These are phyloP conservation scores for Nitzschia palea DNA, from an alignment of 108 stramenopile species.

Conservation along the genomic window DNA sequence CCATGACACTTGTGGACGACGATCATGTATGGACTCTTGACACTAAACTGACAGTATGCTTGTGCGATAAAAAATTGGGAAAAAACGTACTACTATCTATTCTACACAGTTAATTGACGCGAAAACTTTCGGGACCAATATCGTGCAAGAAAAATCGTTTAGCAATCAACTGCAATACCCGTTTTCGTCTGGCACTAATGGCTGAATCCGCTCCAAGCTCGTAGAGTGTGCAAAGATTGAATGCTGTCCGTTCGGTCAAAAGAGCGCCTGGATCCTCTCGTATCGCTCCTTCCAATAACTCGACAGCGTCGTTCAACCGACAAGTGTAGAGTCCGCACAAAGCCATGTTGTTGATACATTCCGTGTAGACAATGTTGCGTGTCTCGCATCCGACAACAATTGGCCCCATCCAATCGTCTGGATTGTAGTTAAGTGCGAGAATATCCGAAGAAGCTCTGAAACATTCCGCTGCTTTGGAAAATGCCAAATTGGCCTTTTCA, in stretches of 20 bases:
- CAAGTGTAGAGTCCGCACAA: slow-evolving; percentile 80
- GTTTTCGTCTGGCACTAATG: slow-evolving; percentile 70
- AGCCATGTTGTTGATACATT: slow-evolving; percentile 79
- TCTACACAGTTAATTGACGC: slow-evolving; percentile 34
- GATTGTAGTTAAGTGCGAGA: slow-evolving; percentile 1
- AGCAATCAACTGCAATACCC: slow-evolving; percentile 77
- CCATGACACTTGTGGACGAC: too few relatives aligned
- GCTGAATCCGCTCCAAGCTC: slow-evolving; percentile 81
- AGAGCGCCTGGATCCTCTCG: slow-evolving; percentile 74
- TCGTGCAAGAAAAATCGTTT: slow-evolving; percentile 89
- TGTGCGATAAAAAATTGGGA: neutral
- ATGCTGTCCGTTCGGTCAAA: slow-evolving; percentile 84
- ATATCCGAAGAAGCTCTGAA: slow-evolving; percentile 1
- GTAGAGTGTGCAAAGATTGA: slow-evolving; percentile 94
- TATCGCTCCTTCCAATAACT: slow-evolving; percentile 72
- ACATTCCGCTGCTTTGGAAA: slow-evolving; percentile 49
- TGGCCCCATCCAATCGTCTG: slow-evolving; percentile 37
- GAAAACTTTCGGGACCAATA: slow-evolving; percentile 80
- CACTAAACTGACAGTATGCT: too few relatives aligned
- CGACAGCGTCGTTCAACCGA: slow-evolving; percentile 57
- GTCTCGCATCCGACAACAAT: slow-evolving; percentile 26
- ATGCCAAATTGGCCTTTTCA: slow-evolving; percentile 50
- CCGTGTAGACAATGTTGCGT: slow-evolving; percentile 28
- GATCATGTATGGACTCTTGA: too few relatives aligned
- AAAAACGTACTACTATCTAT: neutral